These are phyloP conservation scores for Osmozyma mogii DNA, from an alignment of 805 yeast species.

Conservation along the genomic window DNA sequence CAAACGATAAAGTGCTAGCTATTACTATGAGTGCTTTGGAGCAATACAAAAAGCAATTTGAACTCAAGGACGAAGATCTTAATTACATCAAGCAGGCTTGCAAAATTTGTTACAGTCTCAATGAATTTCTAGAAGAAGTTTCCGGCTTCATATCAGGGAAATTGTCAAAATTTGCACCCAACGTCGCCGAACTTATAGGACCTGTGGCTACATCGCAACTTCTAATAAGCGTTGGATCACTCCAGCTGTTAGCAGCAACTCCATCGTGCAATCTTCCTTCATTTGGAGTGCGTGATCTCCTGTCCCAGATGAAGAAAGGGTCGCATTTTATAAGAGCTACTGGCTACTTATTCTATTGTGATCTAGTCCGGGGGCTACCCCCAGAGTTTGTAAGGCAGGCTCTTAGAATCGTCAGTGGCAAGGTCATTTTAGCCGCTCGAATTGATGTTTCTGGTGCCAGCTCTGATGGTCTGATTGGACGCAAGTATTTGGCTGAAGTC, in stretches of 20 bases:
- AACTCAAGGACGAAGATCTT: constrained; percentile 22
- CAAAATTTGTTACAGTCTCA: constrained; percentile 38
- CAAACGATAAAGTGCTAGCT: constrained; percentile 62
- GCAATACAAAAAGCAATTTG: constrained; percentile 17
- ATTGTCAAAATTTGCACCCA: constrained; percentile 66
- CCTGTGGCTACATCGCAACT: constrained; percentile 67
- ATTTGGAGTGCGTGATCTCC: constrained; percentile 47
- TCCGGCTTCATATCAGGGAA: constrained; percentile 48
- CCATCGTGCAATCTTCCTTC: constrained; percentile 85
- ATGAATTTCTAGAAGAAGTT: constrained; percentile 35
- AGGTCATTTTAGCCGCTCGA: constrained; percentile 74
- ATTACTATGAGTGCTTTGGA: constrained; percentile 64
- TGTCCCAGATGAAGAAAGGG: constrained; percentile 19
- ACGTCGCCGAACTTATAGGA: constrained; percentile 65
- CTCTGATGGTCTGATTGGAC: constrained; percentile 49
- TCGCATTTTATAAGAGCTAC: constrained; percentile 46
- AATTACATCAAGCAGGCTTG: constrained; percentile 37
- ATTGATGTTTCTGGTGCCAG: constrained; percentile 49
- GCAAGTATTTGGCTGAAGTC: constrained; percentile 53
- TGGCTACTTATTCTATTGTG: constrained; percentile 62
- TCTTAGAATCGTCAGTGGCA: constrained; percentile 71
- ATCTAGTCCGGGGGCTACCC: constrained; percentile 51
- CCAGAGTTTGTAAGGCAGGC: constrained; percentile 58
- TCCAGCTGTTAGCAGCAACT: constrained; percentile 52
- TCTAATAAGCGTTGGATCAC: constrained; percentile 60